Evolutionary conservation across 2,329 filamentous ascomycete genomes (phyloP).

Genomic region (Fusarium sp.): DNA sequence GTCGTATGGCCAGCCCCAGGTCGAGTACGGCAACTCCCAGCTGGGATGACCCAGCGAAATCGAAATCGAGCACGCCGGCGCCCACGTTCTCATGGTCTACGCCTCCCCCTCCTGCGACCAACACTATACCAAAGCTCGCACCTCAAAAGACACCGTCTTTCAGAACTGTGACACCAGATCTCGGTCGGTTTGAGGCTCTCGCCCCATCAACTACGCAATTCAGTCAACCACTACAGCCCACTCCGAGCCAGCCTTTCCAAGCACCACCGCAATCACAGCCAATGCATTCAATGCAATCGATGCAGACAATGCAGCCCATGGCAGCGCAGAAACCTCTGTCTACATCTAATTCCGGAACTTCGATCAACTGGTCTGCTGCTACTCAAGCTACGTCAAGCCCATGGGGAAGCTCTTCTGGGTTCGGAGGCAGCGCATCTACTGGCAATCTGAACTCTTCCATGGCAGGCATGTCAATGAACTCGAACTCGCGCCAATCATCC

Average conservation of each 20-base stretch:
- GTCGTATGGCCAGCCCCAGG: slow-evolving; percentile 54
- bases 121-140: slow-evolving; percentile 45
- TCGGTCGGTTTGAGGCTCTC: slow-evolving; percentile 65
- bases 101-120: slow-evolving; percentile 61
- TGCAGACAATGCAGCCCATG: slow-evolving; percentile 38
- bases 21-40: slow-evolving; percentile 57
- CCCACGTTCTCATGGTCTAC: slow-evolving; percentile 74
- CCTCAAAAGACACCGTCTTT: slow-evolving; percentile 51
- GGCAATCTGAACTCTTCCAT: slow-evolving; percentile 56
- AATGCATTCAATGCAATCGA: slow-evolving; percentile 30
- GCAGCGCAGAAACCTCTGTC: slow-evolving; percentile 31
- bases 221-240: slow-evolving; percentile 68
- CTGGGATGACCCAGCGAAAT: slow-evolving; percentile 61
- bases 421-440: slow-evolving; percentile 40
- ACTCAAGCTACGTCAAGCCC: slow-evolving; percentile 58
- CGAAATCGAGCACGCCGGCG: slow-evolving; percentile 54
- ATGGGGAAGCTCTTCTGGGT: slow-evolving; percentile 57
- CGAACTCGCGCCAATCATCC: slow-evolving; percentile 56
- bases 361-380: slow-evolving; percentile 63
- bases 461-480: slow-evolving; percentile 61
- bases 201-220: slow-evolving; percentile 71
- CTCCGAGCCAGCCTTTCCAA: slow-evolving; percentile 42
- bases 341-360: slow-evolving; percentile 46
- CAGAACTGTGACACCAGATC: slow-evolving; percentile 69
- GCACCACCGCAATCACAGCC: slow-evolving; percentile 31